These are phyloP conservation scores for Diplodia intermedia DNA, from an alignment of 2,329 filamentous ascomycete species.

Conservation along the genomic window DNA sequence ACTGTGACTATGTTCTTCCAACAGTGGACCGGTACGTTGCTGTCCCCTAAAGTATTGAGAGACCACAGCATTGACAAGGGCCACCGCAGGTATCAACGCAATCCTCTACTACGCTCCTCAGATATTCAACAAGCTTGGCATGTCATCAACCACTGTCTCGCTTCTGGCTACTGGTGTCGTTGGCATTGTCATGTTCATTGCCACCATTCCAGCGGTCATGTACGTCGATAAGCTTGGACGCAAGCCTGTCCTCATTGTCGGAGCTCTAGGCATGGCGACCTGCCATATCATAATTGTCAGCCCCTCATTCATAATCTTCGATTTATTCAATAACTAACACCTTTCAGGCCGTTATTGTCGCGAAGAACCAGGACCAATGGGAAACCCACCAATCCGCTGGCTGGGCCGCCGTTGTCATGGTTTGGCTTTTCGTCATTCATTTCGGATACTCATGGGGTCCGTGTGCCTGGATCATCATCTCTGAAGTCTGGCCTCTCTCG, in stretches of 20 bases:
- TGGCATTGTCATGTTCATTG: slow-evolving; percentile 72
- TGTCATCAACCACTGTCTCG: slow-evolving; percentile 56
- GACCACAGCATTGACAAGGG: neutral
- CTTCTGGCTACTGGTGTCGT: slow-evolving; percentile 75
- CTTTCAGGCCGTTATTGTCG: slow-evolving; percentile 61
- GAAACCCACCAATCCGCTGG: slow-evolving; percentile 64
- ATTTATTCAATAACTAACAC: slow-evolving; percentile 2
- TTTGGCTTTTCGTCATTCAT: slow-evolving; percentile 77
- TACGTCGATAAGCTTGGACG: slow-evolving; percentile 70
- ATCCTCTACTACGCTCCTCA: slow-evolving; percentile 58
- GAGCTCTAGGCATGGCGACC: slow-evolving; percentile 72
- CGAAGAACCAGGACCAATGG: slow-evolving; percentile 67
- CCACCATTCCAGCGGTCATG: slow-evolving; percentile 70
- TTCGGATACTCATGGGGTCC: slow-evolving; percentile 81
- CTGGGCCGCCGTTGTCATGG: slow-evolving; percentile 73
- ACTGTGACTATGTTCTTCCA: slow-evolving; percentile 59
- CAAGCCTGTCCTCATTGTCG: slow-evolving; percentile 67
- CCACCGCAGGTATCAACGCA: slow-evolving; percentile 51
- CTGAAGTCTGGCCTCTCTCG: slow-evolving; percentile 76
- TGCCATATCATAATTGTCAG: slow-evolving; percentile 72
- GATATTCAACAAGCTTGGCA: slow-evolving; percentile 57
- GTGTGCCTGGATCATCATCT: slow-evolving; percentile 75
- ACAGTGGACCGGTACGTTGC: slow-evolving; percentile 53
- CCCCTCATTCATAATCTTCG: slow-evolving; percentile 26
- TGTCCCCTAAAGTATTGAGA: slow-evolving; percentile 48